Evolutionary conservation across 495 filamentous ascomycete genomes (phyloP), one percentile per base, ranked within the genome.

Genomic region (Aspergillus ostianus): DNA sequence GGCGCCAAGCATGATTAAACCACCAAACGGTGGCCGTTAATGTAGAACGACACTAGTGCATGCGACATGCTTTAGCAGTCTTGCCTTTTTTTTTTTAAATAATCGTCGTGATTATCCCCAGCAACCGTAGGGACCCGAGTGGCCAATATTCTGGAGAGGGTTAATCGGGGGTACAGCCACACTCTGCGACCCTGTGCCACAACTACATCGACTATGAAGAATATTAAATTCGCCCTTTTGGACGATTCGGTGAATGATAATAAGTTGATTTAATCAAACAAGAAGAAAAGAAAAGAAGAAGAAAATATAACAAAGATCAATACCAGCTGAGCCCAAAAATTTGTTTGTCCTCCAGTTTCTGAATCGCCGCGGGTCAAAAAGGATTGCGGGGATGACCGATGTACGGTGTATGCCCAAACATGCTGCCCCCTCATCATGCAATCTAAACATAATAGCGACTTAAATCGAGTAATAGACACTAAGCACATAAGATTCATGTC

Each of bases 1-100:
- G 56, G 36, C 45, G 63, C 59, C 63, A 65, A 65, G 58, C 46
- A 19, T 29, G 50, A 18, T 26, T 47, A 21, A 49, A 47, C 29
- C 45, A 27, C 50, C 53, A 55, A 55, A 55, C 30, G 30, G 53
- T 45, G 26, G 23, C 53, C 53, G 53, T 55, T 55, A 19, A 41
- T 41, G 8, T 41, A 6, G 36, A 41, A 41, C 12, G 36, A 15
- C 36, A 41, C 36, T 41, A 41, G 36, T 10, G 36, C 36, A 41
- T 41, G 36, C 36, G 13, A 41, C 36, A 4, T 41, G 5, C 12
- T 15, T 41, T 41, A 41, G 36, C 36, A 41, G 36, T 41, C 36
- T 41, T 8, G 8, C 29, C 36, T 41, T 41, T 41, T 15, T 17
- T 41, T 15, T 15, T 17, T 41, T 15, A 41, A 32, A 8, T 12